Conservation (phyloP, 2,329 filamentous ascomycete species). For the Monosporascus sp. region DNA sequence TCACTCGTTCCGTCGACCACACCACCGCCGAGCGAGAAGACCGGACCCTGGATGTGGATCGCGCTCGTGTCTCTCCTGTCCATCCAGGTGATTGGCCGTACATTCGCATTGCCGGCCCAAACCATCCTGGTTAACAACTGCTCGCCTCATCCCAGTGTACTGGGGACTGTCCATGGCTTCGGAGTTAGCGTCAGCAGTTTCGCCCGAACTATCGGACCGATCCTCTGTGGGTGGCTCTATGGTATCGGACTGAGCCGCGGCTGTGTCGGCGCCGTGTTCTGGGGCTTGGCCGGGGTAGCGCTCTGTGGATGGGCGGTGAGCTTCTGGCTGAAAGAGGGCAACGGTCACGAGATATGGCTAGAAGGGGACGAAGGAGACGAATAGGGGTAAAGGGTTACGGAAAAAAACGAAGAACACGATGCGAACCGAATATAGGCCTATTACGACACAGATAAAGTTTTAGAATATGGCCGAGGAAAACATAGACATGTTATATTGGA, state of each 20-base stretch:
- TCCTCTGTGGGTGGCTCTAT: slow-evolving; percentile 57
- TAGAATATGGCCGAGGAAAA: neutral
- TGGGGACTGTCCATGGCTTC: slow-evolving; percentile 45
- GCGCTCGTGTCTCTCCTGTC: slow-evolving; percentile 58
- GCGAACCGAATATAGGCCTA: neutral
- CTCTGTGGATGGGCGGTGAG: slow-evolving; percentile 45
- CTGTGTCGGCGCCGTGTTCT: slow-evolving; percentile 55
- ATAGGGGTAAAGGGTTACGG: neutral
- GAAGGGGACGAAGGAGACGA: slow-evolving; percentile 53
- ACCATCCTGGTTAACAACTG: slow-evolving; percentile 45
- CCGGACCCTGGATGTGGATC: slow-evolving; percentile 57
- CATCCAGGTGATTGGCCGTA: slow-evolving; percentile 62
- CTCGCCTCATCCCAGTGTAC: slow-evolving; percentile 42
- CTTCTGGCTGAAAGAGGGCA: slow-evolving; percentile 53
- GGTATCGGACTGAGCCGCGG: slow-evolving; percentile 53
- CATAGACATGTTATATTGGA: neutral
- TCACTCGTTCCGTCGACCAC: slow-evolving; percentile 54
- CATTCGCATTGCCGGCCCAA: slow-evolving; percentile 50
- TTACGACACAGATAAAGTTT: neutral
- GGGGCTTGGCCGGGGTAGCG: slow-evolving; percentile 48
- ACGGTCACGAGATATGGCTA: slow-evolving; percentile 61
- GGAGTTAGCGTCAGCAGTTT: slow-evolving; percentile 56
- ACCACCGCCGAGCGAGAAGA: slow-evolving; percentile 45
- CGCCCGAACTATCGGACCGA: slow-evolving; percentile 55
- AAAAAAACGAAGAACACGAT: neutral